phyloP scores from a whole-genome alignment of 225 moss, liverwort and hornwort species.

The Thuidium tamariscinum region DNA sequence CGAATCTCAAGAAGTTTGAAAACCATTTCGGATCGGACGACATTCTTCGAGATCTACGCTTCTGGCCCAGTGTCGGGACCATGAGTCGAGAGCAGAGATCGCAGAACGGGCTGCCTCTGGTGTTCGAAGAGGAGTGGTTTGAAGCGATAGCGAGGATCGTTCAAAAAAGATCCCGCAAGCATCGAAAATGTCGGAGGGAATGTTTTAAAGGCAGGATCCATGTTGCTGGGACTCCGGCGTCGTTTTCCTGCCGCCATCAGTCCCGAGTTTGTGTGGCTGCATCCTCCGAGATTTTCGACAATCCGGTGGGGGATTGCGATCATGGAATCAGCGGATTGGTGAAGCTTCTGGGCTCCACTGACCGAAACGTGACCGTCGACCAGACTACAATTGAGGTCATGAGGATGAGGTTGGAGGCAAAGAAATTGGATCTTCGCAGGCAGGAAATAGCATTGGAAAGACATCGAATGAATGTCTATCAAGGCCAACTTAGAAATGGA shows the following conservation, averaged over 20 bases:
- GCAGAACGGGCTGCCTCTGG: background rate
- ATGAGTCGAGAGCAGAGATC: background rate
- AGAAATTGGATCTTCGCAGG: background rate
- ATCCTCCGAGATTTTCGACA: background rate
- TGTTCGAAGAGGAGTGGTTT: background rate
- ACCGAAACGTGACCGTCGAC: background rate
- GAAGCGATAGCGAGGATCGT: background rate
- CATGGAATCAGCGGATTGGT: background rate
- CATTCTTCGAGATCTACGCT: background rate
- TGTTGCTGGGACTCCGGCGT: background rate
- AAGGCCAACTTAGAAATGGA: no score
- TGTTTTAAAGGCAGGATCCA: background rate
- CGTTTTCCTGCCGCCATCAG: background rate
- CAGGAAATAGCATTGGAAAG: background rate
- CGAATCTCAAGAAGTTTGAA: background rate
- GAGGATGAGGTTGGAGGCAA: rapidly evolving
- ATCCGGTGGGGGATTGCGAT: background rate
- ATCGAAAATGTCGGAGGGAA: no score
- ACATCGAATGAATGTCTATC: background rate
- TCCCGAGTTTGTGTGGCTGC: no score
- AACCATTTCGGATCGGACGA: background rate
- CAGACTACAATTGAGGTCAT: background rate
- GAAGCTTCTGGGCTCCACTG: background rate
- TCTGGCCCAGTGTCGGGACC: background rate
- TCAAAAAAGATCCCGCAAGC: background rate